Base-by-base conservation (phyloP, 768 basidiomycete species). In the Lyophyllum atratum region DNA sequence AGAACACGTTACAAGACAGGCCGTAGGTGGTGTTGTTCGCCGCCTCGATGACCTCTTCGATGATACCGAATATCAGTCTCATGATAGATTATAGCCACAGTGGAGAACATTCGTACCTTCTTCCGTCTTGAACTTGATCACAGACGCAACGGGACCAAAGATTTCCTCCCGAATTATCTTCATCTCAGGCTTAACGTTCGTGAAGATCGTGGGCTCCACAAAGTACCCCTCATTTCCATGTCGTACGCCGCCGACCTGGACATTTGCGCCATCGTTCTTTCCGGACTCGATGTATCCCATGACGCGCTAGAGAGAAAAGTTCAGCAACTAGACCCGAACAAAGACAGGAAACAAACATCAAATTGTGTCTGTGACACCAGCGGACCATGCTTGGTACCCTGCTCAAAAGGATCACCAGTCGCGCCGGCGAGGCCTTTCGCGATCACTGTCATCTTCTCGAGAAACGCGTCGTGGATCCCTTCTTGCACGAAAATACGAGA, bases 1-100 rank as follows among this genome's bases (percentile, higher is more conserved):
- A 86, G 79, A 95, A 96, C 52, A 98, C 85, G 7, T 89, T 89
- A 2, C 90, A 86, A 14, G 93, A 93, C 43, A 97, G 84, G 56
- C 95, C 95, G 70, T 95, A 96, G 19, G 78, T 65, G 7, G 28
- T 19, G 34, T 37, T 37, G 17, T 37, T 37, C 3, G 34, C 34
- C 6, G 34, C 34, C 17, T 37, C 34, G 11, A 37, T 37, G 14
- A 37, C 34, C 34, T 37, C 34, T 37, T 9, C 12, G 6, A 7
- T 7, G 17, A 37, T 12, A 37, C 17, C 8, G 11, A 37, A 68
- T 37, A 3, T 12, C 4, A 15, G 17, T 15, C 4, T 37, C 12
- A 37, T 4, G 34, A 15, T 9, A 9, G 34, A 37, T 37, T 4
- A 9, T 15, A 15, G n/a, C n/a, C n/a, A n/a, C n/a, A n/a, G n/a